Percentiles rank a stretch among this genome's conserved stretches.
phyloP scores from a whole-genome alignment of 2,329 filamentous ascomycete species.

The Fusarium coicis region DNA sequence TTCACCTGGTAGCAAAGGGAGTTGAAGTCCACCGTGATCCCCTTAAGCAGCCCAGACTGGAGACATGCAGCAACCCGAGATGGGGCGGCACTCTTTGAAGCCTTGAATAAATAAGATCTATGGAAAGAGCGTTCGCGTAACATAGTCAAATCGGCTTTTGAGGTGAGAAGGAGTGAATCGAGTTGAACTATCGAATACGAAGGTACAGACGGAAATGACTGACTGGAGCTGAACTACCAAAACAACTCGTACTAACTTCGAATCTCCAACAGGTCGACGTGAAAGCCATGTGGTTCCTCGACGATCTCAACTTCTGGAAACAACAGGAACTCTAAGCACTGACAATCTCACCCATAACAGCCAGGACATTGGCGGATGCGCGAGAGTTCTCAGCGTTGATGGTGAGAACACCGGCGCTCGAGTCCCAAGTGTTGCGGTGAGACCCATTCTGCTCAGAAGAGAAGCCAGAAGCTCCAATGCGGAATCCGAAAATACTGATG shows the following conservation, averaged over 20 bases:
- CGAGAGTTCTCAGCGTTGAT: neutral
- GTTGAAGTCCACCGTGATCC: neutral
- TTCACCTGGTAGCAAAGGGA: neutral
- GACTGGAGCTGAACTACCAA: neutral
- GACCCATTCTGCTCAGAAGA: neutral
- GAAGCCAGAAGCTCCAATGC: neutral
- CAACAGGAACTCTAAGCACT: neutral
- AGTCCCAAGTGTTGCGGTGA: neutral
- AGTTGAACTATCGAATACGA: neutral
- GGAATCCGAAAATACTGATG: neutral
- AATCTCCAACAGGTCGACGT: rapidly evolving
- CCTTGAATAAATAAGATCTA: rapidly evolving
- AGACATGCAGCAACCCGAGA: neutral
- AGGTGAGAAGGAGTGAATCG: neutral
- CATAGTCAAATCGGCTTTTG: rapidly evolving
- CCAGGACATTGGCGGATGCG: neutral
- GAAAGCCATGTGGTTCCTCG: neutral
- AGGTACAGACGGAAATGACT: neutral
- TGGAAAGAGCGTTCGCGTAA: rapidly evolving
- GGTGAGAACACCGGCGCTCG: neutral
- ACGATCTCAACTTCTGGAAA: rapidly evolving
- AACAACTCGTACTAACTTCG: neutral
- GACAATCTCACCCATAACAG: neutral
- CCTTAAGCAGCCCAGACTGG: rapidly evolving
- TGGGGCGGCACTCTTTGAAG: rapidly evolving